These are phyloP conservation scores for Tolypocladium guangdongense DNA, from an alignment of 2,329 filamentous ascomycete genomes.

Conservation along the genomic window DNA sequence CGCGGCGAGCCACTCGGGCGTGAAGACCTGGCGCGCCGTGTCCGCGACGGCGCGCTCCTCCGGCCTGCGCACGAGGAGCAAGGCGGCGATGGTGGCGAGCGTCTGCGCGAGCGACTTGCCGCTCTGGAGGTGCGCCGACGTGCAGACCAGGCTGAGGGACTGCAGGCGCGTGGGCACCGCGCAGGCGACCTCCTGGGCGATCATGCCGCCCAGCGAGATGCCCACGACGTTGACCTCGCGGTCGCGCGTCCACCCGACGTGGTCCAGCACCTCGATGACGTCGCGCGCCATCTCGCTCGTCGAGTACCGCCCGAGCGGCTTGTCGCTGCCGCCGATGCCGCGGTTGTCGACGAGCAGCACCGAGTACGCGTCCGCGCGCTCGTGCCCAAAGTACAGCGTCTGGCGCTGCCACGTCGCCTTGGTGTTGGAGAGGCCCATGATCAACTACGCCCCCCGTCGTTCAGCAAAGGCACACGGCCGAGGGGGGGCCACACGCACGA, in stretches of 20 bases:
- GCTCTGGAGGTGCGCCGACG: constrained; percentile 49
- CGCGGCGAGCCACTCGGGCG: constrained; percentile 45
- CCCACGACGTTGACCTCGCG: constrained; percentile 57
- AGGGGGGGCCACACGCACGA: constrained; percentile 43
- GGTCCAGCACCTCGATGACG: constrained; percentile 55
- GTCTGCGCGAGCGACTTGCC: constrained; percentile 55
- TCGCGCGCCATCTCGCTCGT: constrained; percentile 80
- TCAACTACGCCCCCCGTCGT: constrained; percentile 40
- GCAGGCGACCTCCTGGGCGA: constrained; percentile 66
- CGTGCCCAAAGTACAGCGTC: constrained; percentile 71
- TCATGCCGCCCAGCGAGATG: constrained; percentile 85
- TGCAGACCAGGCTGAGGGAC: constrained; percentile 50
- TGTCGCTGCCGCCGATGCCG: constrained; percentile 71
- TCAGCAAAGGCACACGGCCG: not conserved
- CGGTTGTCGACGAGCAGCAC: constrained; percentile 75
- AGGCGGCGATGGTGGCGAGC: constrained; percentile 40
- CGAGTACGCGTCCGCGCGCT: constrained; percentile 54
- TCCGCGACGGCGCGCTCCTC: constrained; percentile 55
- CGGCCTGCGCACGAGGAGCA: constrained; percentile 59
- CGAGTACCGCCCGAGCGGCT: constrained; percentile 66
- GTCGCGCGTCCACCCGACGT: constrained; percentile 53
- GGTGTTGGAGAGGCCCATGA: constrained; percentile 68
- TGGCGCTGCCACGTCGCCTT: constrained; percentile 71
- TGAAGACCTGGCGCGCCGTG: constrained; percentile 57
- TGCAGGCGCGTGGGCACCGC: constrained; percentile 40